Evolutionary conservation across 768 basidiomycete species (phyloP), one percentile per base, ranked within the genome.

Genomic region (Leucosporidium scottii): DNA sequence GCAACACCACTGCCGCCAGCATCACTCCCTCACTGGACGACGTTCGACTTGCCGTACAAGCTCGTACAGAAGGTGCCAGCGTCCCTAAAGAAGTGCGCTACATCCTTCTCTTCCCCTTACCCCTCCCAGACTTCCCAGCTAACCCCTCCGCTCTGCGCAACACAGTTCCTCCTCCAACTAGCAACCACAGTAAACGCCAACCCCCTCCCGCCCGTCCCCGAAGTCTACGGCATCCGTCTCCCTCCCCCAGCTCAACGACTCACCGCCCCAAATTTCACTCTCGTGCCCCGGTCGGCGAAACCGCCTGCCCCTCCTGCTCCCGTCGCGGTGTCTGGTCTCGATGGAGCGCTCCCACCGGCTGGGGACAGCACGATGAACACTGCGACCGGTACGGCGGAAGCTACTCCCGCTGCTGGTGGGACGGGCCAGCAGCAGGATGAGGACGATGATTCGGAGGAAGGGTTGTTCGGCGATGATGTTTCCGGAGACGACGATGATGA

Each of bases 221-320:
- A 81, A 73, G 75, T 79, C 12, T 81, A 80, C 73, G 78, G 79
- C 18, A 73, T 81, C 61, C 75, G 79, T 4, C 74, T 81, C 6
- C 81, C 81, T 0, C 79, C 78, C 0, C 72, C 76, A 0, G 68
- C 76, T 44, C 77, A 81, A 48, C 74, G 79, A 13, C 75, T 81
- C 30, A 78, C 79, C 2, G 76, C 78, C 30, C 77, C 79, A 23
- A 79, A 80, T 60, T 81, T 80, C 70, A 75, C 78, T 49, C 67
- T 81, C 61, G 75, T 79, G 1, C 79, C 79, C 6, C 74, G 78
- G 10, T 48, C 73, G 39, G 39, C 39, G 8, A 44, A 44, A 44
- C 8, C 39, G 1, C 51, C 66, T 27, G 44, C 64, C 71, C 0
- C 34, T 23, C 13, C 64, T 56, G 2, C 55, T 1, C 23, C 28